These are phyloP conservation scores for Xylaria castorea DNA, from an alignment of 495 filamentous ascomycete species.

Conservation along the genomic window DNA sequence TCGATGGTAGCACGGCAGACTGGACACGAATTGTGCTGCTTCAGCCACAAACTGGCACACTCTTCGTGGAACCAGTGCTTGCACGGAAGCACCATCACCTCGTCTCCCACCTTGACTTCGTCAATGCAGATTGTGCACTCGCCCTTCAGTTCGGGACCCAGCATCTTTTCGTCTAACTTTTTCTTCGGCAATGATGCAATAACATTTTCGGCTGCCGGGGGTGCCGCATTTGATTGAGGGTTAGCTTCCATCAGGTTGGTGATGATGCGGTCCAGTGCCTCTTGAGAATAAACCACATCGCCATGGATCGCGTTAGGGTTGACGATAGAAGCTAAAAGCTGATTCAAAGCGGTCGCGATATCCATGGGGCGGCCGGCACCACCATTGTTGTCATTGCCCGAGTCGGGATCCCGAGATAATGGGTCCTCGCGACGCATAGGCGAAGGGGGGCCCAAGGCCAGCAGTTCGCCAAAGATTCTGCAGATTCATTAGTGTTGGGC, in stretches of 20 bases:
- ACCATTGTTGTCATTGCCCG: slow-evolving; percentile 30
- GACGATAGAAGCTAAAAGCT: slow-evolving; percentile 60
- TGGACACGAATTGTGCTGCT: slow-evolving; percentile 89
- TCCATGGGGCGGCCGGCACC: slow-evolving; percentile 27
- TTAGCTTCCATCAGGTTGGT: slow-evolving; percentile 86
- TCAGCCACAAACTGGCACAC: slow-evolving; percentile 81
- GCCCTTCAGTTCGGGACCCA: slow-evolving; percentile 64
- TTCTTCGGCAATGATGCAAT: slow-evolving; percentile 78
- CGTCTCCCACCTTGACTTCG: slow-evolving; percentile 72
- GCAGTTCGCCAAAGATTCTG: slow-evolving; percentile 32
- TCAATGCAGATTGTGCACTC: slow-evolving; percentile 98
- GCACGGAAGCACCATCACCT: slow-evolving; percentile 83
- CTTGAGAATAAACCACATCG: slow-evolving; percentile 91
- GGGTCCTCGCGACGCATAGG: slow-evolving; percentile 26
- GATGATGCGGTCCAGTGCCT: slow-evolving; percentile 88
- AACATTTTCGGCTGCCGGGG: slow-evolving; percentile 76
- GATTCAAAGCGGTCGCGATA: slow-evolving; percentile 43
- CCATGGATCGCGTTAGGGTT: slow-evolving; percentile 67
- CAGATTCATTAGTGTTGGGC: not conserved
- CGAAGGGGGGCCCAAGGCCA: slow-evolving; percentile 28
- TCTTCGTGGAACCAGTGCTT: slow-evolving; percentile 88
- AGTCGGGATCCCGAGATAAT: slow-evolving; percentile 19
- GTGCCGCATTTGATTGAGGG: slow-evolving; percentile 74
- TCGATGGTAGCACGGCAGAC: slow-evolving; percentile 83
- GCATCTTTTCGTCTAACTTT: slow-evolving; percentile 67